Conservation (phyloP, 2,329 filamentous ascomycete genomes). For the Alternaria viburni region DNA sequence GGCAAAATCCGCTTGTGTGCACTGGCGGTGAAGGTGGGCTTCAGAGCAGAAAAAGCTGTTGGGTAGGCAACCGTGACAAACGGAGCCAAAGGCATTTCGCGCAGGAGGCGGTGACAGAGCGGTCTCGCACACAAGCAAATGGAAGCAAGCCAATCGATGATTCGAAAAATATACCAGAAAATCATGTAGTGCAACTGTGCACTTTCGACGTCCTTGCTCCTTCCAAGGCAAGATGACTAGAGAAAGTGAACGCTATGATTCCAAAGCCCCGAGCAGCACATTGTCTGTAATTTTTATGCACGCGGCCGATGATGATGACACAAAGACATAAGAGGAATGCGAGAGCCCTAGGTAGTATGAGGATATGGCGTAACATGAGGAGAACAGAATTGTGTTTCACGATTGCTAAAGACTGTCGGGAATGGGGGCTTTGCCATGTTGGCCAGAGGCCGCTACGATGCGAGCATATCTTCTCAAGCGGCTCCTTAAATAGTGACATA, state of each 20-base stretch:
- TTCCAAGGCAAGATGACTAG: not conserved
- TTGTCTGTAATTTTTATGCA: not conserved
- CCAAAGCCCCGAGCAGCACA: not conserved
- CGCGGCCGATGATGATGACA: not conserved
- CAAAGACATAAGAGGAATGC: not conserved
- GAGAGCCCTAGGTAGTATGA: not conserved
- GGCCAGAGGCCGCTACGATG: not conserved
- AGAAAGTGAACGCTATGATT: not conserved
- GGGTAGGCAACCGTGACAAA: not conserved
- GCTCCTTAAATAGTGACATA: not conserved
- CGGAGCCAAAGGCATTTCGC: too few species aligned
- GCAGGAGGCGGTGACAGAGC: too few species aligned
- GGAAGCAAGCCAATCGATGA: too few species aligned
- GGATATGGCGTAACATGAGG: not conserved
- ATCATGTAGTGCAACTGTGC: not conserved
- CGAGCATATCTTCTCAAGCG: not conserved
- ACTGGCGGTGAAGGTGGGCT: not conserved
- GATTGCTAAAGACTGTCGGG: not conserved
- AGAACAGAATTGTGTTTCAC: not conserved
- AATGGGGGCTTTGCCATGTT: not conserved
- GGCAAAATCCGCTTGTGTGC: too few species aligned
- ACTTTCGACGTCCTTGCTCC: not conserved
- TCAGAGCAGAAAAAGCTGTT: not conserved
- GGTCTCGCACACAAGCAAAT: too few species aligned
- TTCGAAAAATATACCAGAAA: too few species aligned